phyloP scores from a whole-genome alignment of 805 yeast species.

The Grigorovia jiainica region DNA sequence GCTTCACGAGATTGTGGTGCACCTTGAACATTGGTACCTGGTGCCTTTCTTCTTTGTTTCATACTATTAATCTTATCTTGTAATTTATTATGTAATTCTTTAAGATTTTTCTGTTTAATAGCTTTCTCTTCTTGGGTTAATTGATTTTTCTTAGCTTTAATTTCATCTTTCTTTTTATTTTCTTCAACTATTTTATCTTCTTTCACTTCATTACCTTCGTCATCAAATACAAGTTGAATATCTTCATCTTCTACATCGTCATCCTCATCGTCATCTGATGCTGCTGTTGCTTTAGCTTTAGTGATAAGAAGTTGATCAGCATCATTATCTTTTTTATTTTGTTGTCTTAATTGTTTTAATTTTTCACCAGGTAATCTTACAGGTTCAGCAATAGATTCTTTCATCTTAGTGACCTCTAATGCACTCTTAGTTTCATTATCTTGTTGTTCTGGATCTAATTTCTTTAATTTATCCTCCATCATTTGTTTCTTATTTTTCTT shows the following conservation, averaged over 20 bases:
- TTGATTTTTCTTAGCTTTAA: slow-evolving; percentile 12
- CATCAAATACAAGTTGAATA: slow-evolving; percentile 51
- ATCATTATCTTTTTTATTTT: slow-evolving; percentile 12
- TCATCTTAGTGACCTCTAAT: slow-evolving; percentile 47
- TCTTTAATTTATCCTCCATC: slow-evolving; percentile 52
- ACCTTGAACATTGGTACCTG: slow-evolving; percentile 71
- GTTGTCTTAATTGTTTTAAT: slow-evolving; percentile 15
- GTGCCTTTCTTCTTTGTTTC: slow-evolving; percentile 82
- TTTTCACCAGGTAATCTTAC: slow-evolving; percentile 32
- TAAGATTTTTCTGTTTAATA: slow-evolving; percentile 44
- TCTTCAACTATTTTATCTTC: slow-evolving; percentile 9
- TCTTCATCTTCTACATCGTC: slow-evolving; percentile 13
- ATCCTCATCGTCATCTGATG: slow-evolving; percentile 9
- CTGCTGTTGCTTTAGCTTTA: background rate
- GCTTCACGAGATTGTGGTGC: slow-evolving; percentile 83
- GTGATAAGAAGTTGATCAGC: slow-evolving; percentile 10
- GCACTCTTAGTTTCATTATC: slow-evolving; percentile 45
- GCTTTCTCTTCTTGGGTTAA: slow-evolving; percentile 15
- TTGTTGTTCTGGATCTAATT: slow-evolving; percentile 60
- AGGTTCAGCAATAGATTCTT: slow-evolving; percentile 44
- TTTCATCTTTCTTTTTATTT: slow-evolving; percentile 14
- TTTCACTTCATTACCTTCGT: slow-evolving; percentile 48
- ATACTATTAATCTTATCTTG: slow-evolving; percentile 60
- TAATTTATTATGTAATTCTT: slow-evolving; percentile 67
- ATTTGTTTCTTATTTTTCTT: slow-evolving; percentile 62